phyloP scores from a whole-genome alignment of 495 filamentous ascomycete genomes.

The Ramalina intermedia region DNA sequence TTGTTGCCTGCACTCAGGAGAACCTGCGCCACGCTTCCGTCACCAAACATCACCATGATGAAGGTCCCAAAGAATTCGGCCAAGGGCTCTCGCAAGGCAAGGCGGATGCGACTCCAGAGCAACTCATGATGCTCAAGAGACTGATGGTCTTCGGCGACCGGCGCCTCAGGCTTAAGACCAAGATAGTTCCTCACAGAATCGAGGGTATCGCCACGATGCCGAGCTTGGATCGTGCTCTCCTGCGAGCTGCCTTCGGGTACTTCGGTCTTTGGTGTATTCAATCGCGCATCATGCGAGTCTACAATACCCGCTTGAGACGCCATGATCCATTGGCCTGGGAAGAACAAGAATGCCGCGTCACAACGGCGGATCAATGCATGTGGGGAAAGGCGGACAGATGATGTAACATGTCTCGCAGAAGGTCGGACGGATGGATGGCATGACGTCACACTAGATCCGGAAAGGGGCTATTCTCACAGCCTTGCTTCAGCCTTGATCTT shows the following conservation, averaged over 20 bases:
- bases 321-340: not conserved
- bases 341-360: not conserved
- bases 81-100: constrained; percentile 36
- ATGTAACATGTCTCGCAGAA: no score
- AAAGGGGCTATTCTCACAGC: no score
- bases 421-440: no score
- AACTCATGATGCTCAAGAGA: constrained; percentile 20
- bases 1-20: constrained; percentile 28
- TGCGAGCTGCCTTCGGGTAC: not conserved
- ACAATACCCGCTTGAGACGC: not conserved
- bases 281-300: not conserved
- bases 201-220: constrained; percentile 1
- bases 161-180: constrained; percentile 7
- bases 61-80: constrained; percentile 52
- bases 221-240: not conserved
- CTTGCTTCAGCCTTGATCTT: no score
- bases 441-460: no score
- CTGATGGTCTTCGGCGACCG: constrained; percentile 10
- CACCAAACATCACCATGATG: constrained; percentile 48
- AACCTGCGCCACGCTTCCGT: constrained; percentile 47
- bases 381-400: no score
- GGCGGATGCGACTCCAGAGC: constrained; percentile 34
- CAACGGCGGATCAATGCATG: no score
- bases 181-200: constrained; percentile 8
- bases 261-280: not conserved